Percentiles rank a stretch among this genome's conserved stretches.
Conservation (phyloP, 805 yeast species). For the Kodamaea kaohsiungensis region DNA sequence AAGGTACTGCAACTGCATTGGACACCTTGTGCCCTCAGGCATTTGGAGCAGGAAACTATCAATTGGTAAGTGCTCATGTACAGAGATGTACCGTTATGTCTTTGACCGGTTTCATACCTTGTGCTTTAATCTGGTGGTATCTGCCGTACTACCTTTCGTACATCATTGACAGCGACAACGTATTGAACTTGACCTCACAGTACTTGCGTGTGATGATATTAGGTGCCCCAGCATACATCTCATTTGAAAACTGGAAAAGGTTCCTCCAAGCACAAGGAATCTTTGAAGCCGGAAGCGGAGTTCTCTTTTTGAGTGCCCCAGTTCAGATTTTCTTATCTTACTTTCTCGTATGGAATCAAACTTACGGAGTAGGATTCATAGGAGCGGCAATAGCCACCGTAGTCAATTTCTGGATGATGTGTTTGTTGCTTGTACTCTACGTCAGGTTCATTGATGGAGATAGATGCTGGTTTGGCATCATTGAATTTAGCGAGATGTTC, state of each 20-base stretch:
- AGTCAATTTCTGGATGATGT: constrained; percentile 45
- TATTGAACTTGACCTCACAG: constrained; percentile 32
- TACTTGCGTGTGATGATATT: constrained; percentile 36
- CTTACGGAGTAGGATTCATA: constrained; percentile 40
- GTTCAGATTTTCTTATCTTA: constrained; percentile 40
- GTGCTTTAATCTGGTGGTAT: constrained; percentile 44
- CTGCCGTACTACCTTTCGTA: constrained; percentile 27
- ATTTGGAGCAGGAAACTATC: constrained; percentile 44
- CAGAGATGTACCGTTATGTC: constrained; percentile 41
- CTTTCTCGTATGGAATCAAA: constrained; percentile 44
- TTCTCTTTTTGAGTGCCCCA: constrained; percentile 43
- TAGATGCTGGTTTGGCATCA: constrained; percentile 69
- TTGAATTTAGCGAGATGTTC: constrained; percentile 36
- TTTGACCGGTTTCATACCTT: constrained; percentile 36
- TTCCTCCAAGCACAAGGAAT: constrained; percentile 49
- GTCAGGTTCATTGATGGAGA: constrained; percentile 53
- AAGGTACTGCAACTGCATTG: constrained; percentile 47
- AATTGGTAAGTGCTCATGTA: constrained; percentile 37
- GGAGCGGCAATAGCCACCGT: constrained; percentile 48
- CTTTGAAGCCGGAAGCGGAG: constrained; percentile 48
- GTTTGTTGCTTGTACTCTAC: constrained; percentile 34
- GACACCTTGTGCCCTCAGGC: constrained; percentile 50
- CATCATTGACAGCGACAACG: constrained; percentile 36
- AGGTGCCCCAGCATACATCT: constrained; percentile 46
- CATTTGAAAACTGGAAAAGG: constrained; percentile 42